Evolutionary conservation across 1,284 basidiomycete species (phyloP), one percentile per base, ranked within the genome.

Genomic region (Tilletia caries): DNA sequence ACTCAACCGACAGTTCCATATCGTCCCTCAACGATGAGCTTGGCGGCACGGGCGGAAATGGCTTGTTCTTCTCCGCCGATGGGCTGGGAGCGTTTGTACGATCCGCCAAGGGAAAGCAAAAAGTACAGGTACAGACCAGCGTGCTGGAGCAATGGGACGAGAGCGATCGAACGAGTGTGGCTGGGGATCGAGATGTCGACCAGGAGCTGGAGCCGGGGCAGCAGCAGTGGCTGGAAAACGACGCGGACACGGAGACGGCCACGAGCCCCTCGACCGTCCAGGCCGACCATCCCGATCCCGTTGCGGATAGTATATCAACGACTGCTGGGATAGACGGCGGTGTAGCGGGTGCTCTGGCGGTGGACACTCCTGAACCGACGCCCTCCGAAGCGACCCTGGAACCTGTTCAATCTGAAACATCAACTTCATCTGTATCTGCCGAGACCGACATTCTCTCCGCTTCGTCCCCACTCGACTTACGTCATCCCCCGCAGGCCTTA

Each of bases 1-100:
- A 70, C 58, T 79, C 77, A 3, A 74, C 71, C 0, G 74, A 75
- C 34, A 79, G 77, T 43, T 65, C 72, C 23, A 68, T 72, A 3
- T 75, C 54, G 18, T 68, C 75, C 13, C 74, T 74, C 0, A 54
- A 68, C 37, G 58, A 67, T 3, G 73, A 70, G 0, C 50, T 65
- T 13, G 67, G 67, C 48, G 33, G 27, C n/a, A 29, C 23, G 6
- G 58, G 29, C 20, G 60, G 34, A 18, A 29, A 68, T 46, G 25
- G 25, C 20, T 44, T 15, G 46, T 46, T 43, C 25, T 25, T 20
- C 27, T 32, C 46, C 8, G 25, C 43, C 20, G 65, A 52, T 27
- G 65, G 65, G 23, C 15, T 43, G 6, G 48, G 48, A 8, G 48
- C 48, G 12, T 50, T 50, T 50, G 48, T 50, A 8, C 48, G 48